phyloP scores from a whole-genome alignment of 2,329 filamentous ascomycete species.

The Colletotrichum zoysiae region DNA sequence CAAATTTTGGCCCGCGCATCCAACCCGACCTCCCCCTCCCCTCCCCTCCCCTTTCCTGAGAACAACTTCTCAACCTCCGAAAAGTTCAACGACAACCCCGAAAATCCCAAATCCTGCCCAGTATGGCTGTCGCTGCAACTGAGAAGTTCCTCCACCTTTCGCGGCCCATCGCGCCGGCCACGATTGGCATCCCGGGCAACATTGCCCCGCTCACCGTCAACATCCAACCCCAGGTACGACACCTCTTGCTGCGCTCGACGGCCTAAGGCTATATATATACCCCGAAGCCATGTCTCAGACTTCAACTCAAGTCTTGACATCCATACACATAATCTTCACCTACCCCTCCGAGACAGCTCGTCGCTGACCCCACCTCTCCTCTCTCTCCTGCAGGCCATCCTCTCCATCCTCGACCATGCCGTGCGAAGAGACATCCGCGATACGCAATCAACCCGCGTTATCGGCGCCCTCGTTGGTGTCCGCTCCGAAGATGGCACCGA shows the following conservation, averaged over 20 bases:
- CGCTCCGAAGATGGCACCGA: slow-evolving; percentile 97
- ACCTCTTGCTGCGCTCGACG: slow-evolving; percentile 33
- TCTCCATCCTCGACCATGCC: slow-evolving; percentile 93
- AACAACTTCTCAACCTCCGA: slow-evolving; percentile 40
- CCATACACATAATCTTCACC: slow-evolving; percentile 1
- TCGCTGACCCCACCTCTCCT: slow-evolving; percentile 23
- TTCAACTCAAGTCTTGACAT: slow-evolving; percentile 3
- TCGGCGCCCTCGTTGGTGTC: slow-evolving; percentile 92
- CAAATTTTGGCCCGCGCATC: slow-evolving; percentile 38
- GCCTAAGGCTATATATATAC: not conserved
- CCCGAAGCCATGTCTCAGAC: slow-evolving; percentile 19
- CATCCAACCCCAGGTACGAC: slow-evolving; percentile 91
- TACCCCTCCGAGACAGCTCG: slow-evolving; percentile 4
- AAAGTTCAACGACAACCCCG: slow-evolving; percentile 17
- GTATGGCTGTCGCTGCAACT: slow-evolving; percentile 78
- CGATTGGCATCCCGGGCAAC: slow-evolving; percentile 82
- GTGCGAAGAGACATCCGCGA: slow-evolving; percentile 82
- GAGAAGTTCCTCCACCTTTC: slow-evolving; percentile 95
- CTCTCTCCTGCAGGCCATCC: slow-evolving; percentile 64
- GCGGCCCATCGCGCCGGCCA: slow-evolving; percentile 87
- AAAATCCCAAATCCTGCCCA: slow-evolving; percentile 58
- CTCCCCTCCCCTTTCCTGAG: slow-evolving; percentile 37
- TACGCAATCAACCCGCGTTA: slow-evolving; percentile 93
- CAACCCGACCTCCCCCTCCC: slow-evolving; percentile 37
- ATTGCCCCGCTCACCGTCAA: slow-evolving; percentile 93